These are phyloP conservation scores for Tephrocybe rancida DNA, from an alignment of 768 basidiomycete genomes.

Conservation along the genomic window DNA sequence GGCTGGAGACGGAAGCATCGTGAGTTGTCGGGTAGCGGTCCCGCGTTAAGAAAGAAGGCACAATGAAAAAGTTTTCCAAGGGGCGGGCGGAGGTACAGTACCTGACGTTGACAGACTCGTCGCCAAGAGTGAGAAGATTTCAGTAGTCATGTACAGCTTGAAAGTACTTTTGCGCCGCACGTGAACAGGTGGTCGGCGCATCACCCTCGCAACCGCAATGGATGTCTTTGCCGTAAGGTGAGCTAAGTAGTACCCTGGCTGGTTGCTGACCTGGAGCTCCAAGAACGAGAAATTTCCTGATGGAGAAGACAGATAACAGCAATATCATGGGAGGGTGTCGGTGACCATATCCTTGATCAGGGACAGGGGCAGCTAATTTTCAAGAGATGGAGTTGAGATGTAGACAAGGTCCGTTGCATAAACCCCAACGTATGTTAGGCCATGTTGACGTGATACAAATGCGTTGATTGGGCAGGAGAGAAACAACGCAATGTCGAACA, in stretches of 20 bases:
- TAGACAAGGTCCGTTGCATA: not conserved
- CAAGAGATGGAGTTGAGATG: not conserved
- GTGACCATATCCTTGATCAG: conserved; percentile 11
- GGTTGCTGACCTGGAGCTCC: not conserved
- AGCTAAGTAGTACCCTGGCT: conserved; percentile 3
- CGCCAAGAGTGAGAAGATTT: not conserved
- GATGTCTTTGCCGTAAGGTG: conserved; percentile 2
- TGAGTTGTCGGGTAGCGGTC: conserved; percentile 3
- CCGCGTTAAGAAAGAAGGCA: conserved; percentile 9
- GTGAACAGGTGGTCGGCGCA: not conserved
- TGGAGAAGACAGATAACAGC: conserved; percentile 16
- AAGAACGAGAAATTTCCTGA: conserved; percentile 13
- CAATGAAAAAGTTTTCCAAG: conserved; percentile 1
- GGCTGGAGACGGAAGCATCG: not conserved
- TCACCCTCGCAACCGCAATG: conserved; percentile 5
- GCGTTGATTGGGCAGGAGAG: conserved; percentile 3
- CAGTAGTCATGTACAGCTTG: not conserved
- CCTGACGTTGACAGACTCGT: conserved; percentile 8
- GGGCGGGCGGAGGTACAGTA: conserved; percentile 4
- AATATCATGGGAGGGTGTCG: conserved; percentile 13
- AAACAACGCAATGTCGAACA: not conserved
- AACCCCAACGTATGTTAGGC: not conserved
- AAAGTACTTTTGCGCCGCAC: too few relatives aligned
- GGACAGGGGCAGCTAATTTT: conserved; percentile 14
- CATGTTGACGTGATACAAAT: conserved; percentile 11